A percentile compares a stretch with the other conserved stretches of the same genome.
phyloP scores from a whole-genome alignment of 1,284 basidiomycete genomes.

The Trichosporon sp. region DNA sequence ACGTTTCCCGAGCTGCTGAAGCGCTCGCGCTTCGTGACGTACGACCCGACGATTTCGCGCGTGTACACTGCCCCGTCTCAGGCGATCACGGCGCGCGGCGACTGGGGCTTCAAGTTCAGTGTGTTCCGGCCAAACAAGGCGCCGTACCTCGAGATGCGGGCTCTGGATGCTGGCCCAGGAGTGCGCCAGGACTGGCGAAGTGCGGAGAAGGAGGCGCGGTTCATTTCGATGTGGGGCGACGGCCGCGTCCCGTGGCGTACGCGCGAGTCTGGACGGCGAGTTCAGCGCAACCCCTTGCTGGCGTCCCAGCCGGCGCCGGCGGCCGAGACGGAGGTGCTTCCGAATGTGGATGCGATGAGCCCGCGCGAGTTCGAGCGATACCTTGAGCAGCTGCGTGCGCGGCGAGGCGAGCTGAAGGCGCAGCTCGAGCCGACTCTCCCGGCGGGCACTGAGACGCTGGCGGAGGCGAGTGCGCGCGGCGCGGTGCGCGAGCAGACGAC shows the following conservation, averaged over 20 bases:
- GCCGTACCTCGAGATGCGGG: constrained; percentile 36
- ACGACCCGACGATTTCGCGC: constrained; percentile 45
- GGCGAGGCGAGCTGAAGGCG: constrained; percentile 20
- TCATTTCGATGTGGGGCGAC: constrained; percentile 41
- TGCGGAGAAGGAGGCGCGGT: constrained; percentile 44
- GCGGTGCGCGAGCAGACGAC: constrained; percentile 10
- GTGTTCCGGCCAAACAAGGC: constrained; percentile 31
- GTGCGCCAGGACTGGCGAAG: constrained; percentile 38
- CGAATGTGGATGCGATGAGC: constrained; percentile 43
- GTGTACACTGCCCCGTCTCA: constrained; percentile 40
- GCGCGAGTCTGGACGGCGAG: not conserved
- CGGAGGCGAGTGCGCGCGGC: constrained; percentile 7
- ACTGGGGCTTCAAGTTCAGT: constrained; percentile 45
- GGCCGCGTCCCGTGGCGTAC: constrained; percentile 34
- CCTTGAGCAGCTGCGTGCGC: constrained; percentile 27
- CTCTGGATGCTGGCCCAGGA: constrained; percentile 36
- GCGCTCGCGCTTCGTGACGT: constrained; percentile 38
- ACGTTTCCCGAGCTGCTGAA: constrained; percentile 42
- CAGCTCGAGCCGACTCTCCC: not conserved
- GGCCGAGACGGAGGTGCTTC: constrained; percentile 17
- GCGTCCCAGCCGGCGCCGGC: constrained; percentile 1
- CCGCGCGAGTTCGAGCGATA: constrained; percentile 37
- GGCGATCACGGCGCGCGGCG: constrained; percentile 22
- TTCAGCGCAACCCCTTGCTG: constrained; percentile 1
- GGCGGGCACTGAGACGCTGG: constrained; percentile 14